Base-by-base conservation (phyloP, 2,329 filamentous ascomycete genomes). In the Venturia nashicola region DNA sequence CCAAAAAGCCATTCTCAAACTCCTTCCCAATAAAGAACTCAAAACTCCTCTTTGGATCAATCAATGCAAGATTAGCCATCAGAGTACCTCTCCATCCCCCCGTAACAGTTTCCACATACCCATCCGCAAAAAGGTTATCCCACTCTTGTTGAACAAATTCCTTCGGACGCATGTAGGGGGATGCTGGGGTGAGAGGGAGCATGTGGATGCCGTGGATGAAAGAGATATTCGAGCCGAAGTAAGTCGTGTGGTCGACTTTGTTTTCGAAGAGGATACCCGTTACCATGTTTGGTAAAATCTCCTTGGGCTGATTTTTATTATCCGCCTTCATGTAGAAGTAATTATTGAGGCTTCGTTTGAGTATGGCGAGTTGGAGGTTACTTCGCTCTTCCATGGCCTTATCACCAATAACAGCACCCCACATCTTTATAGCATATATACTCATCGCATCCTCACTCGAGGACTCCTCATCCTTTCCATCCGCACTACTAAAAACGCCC, bases 401-500 rank as follows among this genome's bases (percentile, higher is more conserved):
- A 74, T 97, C 87, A n/a, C 87, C 86, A 66, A 81, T 86, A 2
- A 89, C 86, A 40, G 81, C 81, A 3, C 92, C 94, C 94, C 94
- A 97, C 86, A 97, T 90, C 79, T 96, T 96, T 71, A 97, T 76
- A 0, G 88, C 90, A 74, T 94, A 96, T 5, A 85, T 84, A 65
- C 88, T 87, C 85, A 96, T 91, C 67, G 86, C 85, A 74, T 97
- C 94, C 76, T 97, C 93, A 0, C 90, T 93, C 57, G 88, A 90
- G 34, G 89, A 93, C 74, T 97, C 93, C 76, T 92, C 83, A 72
- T 93, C 85, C 76, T 91, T 92, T 66, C 90, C 89, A 72, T 93
- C 88, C 63, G 78, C 78, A 42, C 83, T 80, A 66, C 88, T 83
- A 69, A 85, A 89, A 6, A 93, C 76, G 0, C 89, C 89, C 63